A percentile compares a stretch with the other conserved stretches of the same genome.
Evolutionary conservation across 768 basidiomycete species (phyloP).

Genomic region (Podaxis mareebaensis): DNA sequence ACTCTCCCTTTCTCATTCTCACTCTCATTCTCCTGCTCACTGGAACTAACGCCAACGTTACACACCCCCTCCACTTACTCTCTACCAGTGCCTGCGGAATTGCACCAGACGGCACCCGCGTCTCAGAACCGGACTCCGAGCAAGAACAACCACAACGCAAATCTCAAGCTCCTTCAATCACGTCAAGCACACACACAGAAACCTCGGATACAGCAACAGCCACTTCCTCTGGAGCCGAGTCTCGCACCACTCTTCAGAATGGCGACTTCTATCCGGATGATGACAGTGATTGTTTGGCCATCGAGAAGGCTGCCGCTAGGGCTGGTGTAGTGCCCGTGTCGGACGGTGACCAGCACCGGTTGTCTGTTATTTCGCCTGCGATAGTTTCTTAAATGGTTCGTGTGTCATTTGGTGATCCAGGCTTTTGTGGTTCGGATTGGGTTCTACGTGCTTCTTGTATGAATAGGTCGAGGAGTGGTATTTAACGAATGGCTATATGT

Average conservation of each 20-base stretch:
- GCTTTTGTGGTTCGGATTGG: no score
- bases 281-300: background rate
- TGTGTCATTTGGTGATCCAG: no score
- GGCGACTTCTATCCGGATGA: no score
- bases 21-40: background rate
- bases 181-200: background rate
- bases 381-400: no score
- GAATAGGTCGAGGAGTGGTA: no score
- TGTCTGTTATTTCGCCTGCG: no score
- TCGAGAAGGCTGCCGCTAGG: background rate
- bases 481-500: no score
- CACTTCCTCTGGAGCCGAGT: conserved; percentile 5
- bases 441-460: no score
- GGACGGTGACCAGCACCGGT: no score
- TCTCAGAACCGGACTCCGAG: conserved; percentile 10
- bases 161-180: conserved; percentile 7
- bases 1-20: background rate
- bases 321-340: no score
- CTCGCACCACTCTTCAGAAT: background rate
- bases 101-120: conserved; percentile 54
- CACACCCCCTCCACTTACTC: background rate
- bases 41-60: background rate
- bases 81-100: conserved; percentile 51
- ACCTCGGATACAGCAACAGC: background rate
- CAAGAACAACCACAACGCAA: background rate